Conservation (phyloP, 164 flowering plant genomes). For the Amborella trichopoda region DNA sequence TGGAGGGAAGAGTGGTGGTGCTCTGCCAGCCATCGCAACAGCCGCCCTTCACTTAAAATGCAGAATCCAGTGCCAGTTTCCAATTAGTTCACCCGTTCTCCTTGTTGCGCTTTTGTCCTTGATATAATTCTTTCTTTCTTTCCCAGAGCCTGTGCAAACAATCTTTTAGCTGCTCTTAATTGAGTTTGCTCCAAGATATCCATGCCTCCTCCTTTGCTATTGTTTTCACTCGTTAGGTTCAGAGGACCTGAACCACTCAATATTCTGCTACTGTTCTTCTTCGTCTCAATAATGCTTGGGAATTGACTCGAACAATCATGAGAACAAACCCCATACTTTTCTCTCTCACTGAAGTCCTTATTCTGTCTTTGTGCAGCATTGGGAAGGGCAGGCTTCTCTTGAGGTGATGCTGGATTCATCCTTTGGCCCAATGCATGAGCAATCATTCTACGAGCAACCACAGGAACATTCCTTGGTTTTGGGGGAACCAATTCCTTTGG, state of each 20-base stretch:
- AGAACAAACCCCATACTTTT: constrained; percentile 7
- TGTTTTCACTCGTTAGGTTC: constrained; percentile 16
- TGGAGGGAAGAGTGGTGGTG: too few species aligned
- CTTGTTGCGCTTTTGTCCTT: too few species aligned
- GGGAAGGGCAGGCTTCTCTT: constrained; percentile 5
- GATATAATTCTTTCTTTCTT: too few species aligned
- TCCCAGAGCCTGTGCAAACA: constrained; percentile 83
- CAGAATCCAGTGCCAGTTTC: too few species aligned
- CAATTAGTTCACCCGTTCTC: too few species aligned
- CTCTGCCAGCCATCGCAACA: too few species aligned
- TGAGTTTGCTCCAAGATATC: constrained; percentile 36
- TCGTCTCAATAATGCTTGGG: too few species aligned
- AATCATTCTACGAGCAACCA: constrained; percentile 91
- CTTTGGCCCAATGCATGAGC: constrained; percentile 82
- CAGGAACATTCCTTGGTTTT: constrained; percentile 61
- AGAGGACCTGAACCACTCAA: too few species aligned
- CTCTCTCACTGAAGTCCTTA: constrained; percentile 7
- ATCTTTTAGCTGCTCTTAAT: constrained; percentile 79
- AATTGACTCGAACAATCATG: too few species aligned
- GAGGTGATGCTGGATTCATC: constrained; percentile 11
- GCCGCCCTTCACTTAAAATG: too few species aligned
- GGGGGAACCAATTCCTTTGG: constrained; percentile 24
- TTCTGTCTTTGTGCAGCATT: constrained; percentile 4
- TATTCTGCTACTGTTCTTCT: too few species aligned
- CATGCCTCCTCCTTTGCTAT: constrained; percentile 9